Evolutionary conservation across 331 rosid species (phyloP).

Genomic region (Acacia pycnantha): DNA sequence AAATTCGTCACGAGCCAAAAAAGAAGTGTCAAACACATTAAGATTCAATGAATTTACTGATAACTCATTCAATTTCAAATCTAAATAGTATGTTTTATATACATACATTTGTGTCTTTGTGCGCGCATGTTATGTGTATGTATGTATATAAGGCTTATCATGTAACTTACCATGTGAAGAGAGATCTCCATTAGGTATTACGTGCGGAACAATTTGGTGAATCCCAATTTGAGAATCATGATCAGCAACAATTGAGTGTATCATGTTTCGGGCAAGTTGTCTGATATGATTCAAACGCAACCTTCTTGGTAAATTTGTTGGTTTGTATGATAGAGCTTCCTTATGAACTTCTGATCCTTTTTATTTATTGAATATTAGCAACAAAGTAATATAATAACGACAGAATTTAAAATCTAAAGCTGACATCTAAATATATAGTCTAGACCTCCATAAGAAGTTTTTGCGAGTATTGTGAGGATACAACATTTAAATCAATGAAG

Average conservation of each 20-base stretch:
- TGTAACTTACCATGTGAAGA: constrained; percentile 4
- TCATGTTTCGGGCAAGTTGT: constrained; percentile 34
- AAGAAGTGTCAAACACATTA: neutral
- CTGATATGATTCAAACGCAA: constrained; percentile 33
- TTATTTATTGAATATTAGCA: constrained; percentile 11
- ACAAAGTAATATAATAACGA: neutral
- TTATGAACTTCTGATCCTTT: constrained; percentile 27
- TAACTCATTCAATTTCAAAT: neutral
- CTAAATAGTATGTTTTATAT: neutral
- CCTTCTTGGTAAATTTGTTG: neutral
- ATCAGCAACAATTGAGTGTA: constrained; percentile 6
- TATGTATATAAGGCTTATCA: neutral
- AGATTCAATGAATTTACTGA: neutral
- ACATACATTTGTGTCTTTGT: neutral
- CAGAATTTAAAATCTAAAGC: neutral
- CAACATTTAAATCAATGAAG: neutral
- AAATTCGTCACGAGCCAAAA: neutral
- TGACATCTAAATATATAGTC: neutral
- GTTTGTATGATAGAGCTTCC: constrained; percentile 32
- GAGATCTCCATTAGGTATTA: constrained; percentile 27
- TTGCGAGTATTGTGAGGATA: too few species aligned
- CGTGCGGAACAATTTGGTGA: constrained; percentile 20
- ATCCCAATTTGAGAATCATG: neutral
- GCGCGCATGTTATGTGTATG: neutral
- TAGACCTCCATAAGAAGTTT: neutral